Base-by-base conservation (phyloP, 2,329 filamentous ascomycete genomes). In the Alternaria longipes region DNA sequence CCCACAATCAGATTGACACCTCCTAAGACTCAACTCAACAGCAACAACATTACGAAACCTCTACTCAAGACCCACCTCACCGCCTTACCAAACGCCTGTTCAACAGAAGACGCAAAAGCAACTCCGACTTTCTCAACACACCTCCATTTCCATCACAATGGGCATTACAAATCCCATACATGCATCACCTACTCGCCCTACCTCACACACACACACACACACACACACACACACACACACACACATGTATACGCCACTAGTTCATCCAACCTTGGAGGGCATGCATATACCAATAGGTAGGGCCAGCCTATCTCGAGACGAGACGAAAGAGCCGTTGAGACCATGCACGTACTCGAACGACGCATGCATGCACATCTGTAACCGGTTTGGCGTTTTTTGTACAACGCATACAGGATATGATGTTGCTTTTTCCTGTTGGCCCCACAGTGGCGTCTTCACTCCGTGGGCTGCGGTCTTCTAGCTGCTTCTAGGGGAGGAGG, bases 41-140 rank as follows among this genome's bases (percentile, higher is more conserved):
- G 24, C 6, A 26, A 26, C 24, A 26, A 2, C 6, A 26, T 26
- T 2, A 26, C 24, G 24, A 26, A 26, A 26, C 24, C 24, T 26
- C 24, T 26, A 26, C 24, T 26, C 24, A 26, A 7, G 11, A 24
- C 3, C 2, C 8, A 36, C 16, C 32, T 36, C 46, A 50, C 46
- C 46, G 46, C 32, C 30, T 22, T 11, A 36, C 20, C 8, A 38
- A 3, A 38, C 46, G 1, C 32, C 30, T n/a, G 46, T 36, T n/a
- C 46, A 36, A 50, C 30, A 36, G 22, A 36, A n/a, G 46, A 50
- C 8, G 14, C 32, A 24, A 50, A 50, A 50, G 46, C 30, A 50
- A 50, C 20, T 16, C 12, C 20, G 2, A 8, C 5, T 12, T 3
- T 11, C 32, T 18, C 46, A 50, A 50, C 30, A 12, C 14, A 20